These are phyloP conservation scores for Rhododendron molle DNA, from an alignment of 148 eudicot species.

Conservation along the genomic window DNA sequence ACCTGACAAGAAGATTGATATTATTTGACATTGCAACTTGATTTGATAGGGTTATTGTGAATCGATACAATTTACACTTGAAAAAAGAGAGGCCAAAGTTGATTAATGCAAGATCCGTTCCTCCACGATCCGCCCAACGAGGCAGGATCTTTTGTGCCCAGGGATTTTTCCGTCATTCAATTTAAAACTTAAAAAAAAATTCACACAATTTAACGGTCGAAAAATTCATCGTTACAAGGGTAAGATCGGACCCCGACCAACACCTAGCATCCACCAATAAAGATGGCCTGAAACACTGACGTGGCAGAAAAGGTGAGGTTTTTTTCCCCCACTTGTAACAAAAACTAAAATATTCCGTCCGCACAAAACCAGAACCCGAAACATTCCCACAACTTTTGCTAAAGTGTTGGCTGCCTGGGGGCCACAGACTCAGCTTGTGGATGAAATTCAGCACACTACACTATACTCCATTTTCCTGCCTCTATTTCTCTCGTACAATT, in stretches of 20 bases:
- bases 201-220: no score
- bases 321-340: not conserved
- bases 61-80: no score
- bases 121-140: not conserved
- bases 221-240: no score
- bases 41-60: not conserved
- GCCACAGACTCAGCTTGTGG: slow-evolving; percentile 41
- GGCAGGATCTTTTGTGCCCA: no score
- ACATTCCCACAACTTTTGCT: not conserved
- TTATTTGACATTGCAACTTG: not conserved
- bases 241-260: no score
- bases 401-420: slow-evolving; percentile 36
- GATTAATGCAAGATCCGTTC: not conserved
- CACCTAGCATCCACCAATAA: not conserved
- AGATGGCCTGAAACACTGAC: not conserved
- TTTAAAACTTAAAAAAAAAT: no score
- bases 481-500: not conserved
- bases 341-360: not conserved
- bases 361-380: not conserved
- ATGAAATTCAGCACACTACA: slow-evolving; percentile 4
- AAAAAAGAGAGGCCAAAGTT: not conserved
- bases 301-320: not conserved
- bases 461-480: not conserved
- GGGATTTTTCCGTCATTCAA: no score
- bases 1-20: not conserved